phyloP scores from a whole-genome alignment of 148 eudicot genomes.

The Talinum fruticosum region DNA sequence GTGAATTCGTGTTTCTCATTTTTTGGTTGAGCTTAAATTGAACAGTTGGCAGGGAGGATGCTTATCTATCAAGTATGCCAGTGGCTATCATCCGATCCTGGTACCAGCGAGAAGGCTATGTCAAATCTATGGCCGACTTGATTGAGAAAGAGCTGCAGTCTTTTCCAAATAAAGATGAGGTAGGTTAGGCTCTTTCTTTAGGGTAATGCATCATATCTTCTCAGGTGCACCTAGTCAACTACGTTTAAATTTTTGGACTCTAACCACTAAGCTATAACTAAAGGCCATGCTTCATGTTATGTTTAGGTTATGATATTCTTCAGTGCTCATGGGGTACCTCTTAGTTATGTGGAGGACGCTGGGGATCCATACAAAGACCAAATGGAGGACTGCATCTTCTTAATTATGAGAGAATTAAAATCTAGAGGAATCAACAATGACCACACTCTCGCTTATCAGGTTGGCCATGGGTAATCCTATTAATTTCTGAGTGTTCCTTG shows the following conservation, averaged over 20 bases:
- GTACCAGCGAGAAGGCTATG: constrained; percentile 95
- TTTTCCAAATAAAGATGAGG: constrained; percentile 75
- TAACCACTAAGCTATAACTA: not conserved
- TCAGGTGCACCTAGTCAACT: not conserved
- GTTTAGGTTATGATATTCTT: constrained; percentile 91
- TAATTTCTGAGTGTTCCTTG: constrained; percentile 4
- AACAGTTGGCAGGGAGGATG: constrained; percentile 55
- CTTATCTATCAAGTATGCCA: constrained; percentile 66
- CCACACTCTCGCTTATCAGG: constrained; percentile 97
- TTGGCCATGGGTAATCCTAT: constrained; percentile 18
- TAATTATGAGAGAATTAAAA: constrained; percentile 90
- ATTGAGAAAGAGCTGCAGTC: constrained; percentile 74
- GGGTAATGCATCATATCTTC: not conserved
- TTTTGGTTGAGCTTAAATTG: constrained; percentile 7
- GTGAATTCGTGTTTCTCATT: not conserved
- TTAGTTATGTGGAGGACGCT: constrained; percentile 87
- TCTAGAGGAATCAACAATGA: constrained; percentile 67
- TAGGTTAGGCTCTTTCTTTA: constrained; percentile 25
- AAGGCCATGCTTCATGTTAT: constrained; percentile 18
- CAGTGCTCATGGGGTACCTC: constrained; percentile 99
- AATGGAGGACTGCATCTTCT: constrained; percentile 94
- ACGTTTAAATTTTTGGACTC: not conserved
- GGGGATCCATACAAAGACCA: constrained; percentile 98
- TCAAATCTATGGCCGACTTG: constrained; percentile 93
- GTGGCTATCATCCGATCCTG: constrained; percentile 86